Conservation (phyloP, 768 basidiomycete genomes). For the Leccinum aurantiacum region DNA sequence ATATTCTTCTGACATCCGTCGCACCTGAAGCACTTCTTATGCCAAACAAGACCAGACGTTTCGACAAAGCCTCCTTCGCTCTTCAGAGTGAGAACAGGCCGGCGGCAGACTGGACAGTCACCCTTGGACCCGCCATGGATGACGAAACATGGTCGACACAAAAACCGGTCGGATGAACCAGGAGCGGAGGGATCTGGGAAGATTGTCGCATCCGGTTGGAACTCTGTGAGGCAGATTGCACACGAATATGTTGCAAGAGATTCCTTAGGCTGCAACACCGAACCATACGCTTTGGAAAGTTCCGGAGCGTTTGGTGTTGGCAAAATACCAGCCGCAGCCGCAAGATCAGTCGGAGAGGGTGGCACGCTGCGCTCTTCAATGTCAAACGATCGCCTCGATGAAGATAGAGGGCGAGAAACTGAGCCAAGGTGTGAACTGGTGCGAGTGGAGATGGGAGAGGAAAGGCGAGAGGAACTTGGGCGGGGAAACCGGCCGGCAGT, state of each 20-base stretch:
- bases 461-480: constrained; percentile 39
- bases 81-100: constrained; percentile 72
- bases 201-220: constrained; percentile 82
- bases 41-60: constrained; percentile 71
- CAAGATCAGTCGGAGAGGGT: constrained; percentile 42
- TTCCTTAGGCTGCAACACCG: constrained; percentile 77
- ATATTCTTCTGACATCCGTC: constrained; percentile 69
- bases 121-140: constrained; percentile 77
- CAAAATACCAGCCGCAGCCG: constrained; percentile 60
- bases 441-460: constrained; percentile 41
- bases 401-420: constrained; percentile 56
- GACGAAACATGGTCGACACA: constrained; percentile 74
- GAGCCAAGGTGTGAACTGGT: constrained; percentile 61
- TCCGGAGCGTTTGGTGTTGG: constrained; percentile 61
- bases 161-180: constrained; percentile 47
- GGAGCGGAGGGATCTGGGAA: constrained; percentile 63
- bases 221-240: constrained; percentile 58
- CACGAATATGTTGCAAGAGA: constrained; percentile 70
- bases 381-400: constrained; percentile 44
- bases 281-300: constrained; percentile 80
- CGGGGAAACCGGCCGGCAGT: constrained; percentile 49
- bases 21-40: constrained; percentile 79
- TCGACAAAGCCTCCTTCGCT: constrained; percentile 79
- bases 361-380: constrained; percentile 20
- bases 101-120: constrained; percentile 61